Percentiles rank a stretch among this genome's conserved stretches.
Conservation (phyloP, 257 asterid species). For the Nicotiana knightiana region DNA sequence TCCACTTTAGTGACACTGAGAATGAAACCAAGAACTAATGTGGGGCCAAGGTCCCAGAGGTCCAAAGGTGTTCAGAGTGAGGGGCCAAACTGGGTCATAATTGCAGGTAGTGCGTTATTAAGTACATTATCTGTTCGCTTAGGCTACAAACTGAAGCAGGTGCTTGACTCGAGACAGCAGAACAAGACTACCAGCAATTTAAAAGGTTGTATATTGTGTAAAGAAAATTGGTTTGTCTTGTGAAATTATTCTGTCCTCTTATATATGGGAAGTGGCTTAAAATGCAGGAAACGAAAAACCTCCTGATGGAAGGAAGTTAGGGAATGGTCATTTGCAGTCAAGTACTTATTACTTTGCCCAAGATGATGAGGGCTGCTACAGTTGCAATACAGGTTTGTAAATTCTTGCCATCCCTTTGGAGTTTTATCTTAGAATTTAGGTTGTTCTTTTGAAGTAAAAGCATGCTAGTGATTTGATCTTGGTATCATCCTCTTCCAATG, state of each 20-base stretch:
- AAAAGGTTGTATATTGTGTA: constrained; percentile 38
- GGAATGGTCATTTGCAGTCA: constrained; percentile 49
- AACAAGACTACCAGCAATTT: constrained; percentile 31
- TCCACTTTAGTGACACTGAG: constrained; percentile 18
- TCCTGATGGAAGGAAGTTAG: constrained; percentile 37
- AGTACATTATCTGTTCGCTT: constrained; percentile 72
- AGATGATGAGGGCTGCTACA: constrained; percentile 50
- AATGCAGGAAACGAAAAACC: constrained; percentile 51
- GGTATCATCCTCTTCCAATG: not conserved
- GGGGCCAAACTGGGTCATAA: constrained; percentile 76
- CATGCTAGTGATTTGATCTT: not conserved
- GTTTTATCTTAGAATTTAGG: not conserved
- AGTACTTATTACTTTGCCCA: constrained; percentile 40
- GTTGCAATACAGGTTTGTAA: constrained; percentile 40
- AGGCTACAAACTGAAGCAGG: constrained; percentile 79
- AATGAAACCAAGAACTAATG: constrained; percentile 54
- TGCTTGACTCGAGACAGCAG: constrained; percentile 48
- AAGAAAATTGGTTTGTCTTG: not conserved
- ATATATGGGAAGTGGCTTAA: constrained; percentile 18
- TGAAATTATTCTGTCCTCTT: constrained; percentile 17
- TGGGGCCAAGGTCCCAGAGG: constrained; percentile 32
- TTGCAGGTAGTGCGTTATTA: constrained; percentile 76
- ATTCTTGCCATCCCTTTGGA: not conserved
- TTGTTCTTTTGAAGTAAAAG: not conserved
- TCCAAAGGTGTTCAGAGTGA: constrained; percentile 44